Evolutionary conservation across 345 rosid genomes (phyloP), one percentile per base, ranked within the genome.

Genomic region (Aquilaria yunnanensis): DNA sequence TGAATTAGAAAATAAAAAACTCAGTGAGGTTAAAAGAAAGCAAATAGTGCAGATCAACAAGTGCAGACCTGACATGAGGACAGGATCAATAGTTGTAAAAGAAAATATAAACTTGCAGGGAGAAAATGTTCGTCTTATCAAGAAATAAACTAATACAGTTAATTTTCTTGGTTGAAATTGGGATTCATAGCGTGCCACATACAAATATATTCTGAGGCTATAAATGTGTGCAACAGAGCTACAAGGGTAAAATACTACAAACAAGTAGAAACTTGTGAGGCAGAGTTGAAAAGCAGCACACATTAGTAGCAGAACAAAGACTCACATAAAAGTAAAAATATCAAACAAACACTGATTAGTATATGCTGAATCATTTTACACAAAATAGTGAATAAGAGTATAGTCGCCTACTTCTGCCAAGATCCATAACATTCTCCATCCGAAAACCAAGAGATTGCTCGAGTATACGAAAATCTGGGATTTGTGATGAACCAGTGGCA

Each of bases 391-490:
- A 37, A 37, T 1, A 59, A 53, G 62, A 57, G n/a, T 47, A 12
- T 10, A 16, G 71, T 13, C 37, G 55, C 81, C 62, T 77, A 81
- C 85, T 71, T 72, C 85, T 76, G 68, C 78, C 61, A 55, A 80
- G 81, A 63, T 80, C 83, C 74, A 80, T 70, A 52, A 82, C 84
- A 71, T 80, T 74, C 67, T 78, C 82, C n/a, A 77, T 57, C 65
- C 74, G 80, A 70, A 82, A 72, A 54, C 80, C 84, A 63, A 80
- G 72, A 51, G 80, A 74, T 58, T 74, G 82, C 64, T 84, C 84
- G 58, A 77, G 72, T 50, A 72, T 57, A 14, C 80, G 77, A 58
- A 85, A 75, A 59, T 71, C 82, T 49, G 85, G 54, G 69, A 78
- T 72, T 75, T 64, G 81, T 55, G 82, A 67, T 73, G 79, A 58